Evolutionary conservation across 1,139 yeast species (phyloP), one percentile per base, ranked within the genome.

Genomic region (Suhomyces chickasaworum): DNA sequence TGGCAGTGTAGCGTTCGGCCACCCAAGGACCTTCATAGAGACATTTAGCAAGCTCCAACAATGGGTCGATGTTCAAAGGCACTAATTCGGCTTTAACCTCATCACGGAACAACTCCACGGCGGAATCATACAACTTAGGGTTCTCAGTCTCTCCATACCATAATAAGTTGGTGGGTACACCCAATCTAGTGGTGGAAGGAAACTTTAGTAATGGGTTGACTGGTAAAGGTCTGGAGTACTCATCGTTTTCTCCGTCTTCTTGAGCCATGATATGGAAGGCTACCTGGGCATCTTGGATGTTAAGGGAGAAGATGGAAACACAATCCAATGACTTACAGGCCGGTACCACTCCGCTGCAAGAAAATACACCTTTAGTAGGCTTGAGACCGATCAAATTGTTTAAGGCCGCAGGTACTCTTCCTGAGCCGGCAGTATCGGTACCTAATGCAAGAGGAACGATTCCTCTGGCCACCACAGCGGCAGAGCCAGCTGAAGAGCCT

Each of bases 1-100:
- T 80, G 16, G 97, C 97, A 52, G 89, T 81, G 68, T 83, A 90
- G 56, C 99, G 81, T 71, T 93, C 99, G 22, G 95, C 88, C 9
- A 93, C 98, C 99, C 99, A 93, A n/a, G 98, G 89, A 47, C 99
- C 99, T 59, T 91, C 97, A 65, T 93, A 93, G 37, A 93, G 77
- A 61, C 93, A 86, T 55, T 80, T 80, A n/a, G 98, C 99, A 51
- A 93, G 76, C 39, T 86, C 87, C 52, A 87, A 71, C 41, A 93
- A 75, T 9, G 90, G 86, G 10, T 83, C 69, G 60, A 91, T 89
- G 66, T 89, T 90, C 16, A 50, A 36, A 9, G 83, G 71, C 12
- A 78, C 76, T 36, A 87, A 66, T 33, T 73, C 68, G 44, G 78
- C 79, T 32, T 86, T 88, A 33, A 87, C 84, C 15, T 77, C 60